phyloP scores from a whole-genome alignment of 2,329 filamentous ascomycete genomes.

The Akanthomyces lecanii region DNA sequence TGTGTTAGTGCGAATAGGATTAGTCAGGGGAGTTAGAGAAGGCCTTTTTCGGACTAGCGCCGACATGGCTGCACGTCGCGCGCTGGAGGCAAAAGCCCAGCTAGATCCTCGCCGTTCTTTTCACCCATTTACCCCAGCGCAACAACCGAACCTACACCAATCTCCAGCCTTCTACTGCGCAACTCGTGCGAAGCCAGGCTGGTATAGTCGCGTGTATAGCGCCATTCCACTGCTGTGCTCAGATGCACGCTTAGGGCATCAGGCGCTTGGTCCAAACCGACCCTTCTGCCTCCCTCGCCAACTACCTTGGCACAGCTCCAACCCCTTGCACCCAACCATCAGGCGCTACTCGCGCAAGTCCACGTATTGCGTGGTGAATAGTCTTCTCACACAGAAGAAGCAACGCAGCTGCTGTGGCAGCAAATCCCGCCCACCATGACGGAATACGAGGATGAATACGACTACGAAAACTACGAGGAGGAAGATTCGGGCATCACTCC shows the following conservation, averaged over 20 bases:
- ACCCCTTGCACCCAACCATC: neutral
- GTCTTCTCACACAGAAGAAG: neutral
- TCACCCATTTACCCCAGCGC: neutral
- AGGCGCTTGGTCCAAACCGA: constrained; percentile 13
- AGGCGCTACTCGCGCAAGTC: neutral
- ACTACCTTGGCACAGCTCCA: neutral
- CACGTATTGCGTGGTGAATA: neutral
- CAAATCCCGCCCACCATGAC: constrained; percentile 39
- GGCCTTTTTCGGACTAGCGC: constrained; percentile 3
- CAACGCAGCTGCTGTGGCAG: neutral
- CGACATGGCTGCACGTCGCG: constrained; percentile 1
- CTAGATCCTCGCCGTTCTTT: constrained; percentile 8
- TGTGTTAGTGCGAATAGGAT: neutral
- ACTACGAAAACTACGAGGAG: constrained; percentile 68
- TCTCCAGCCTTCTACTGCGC: neutral
- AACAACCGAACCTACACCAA: neutral
- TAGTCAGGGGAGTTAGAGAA: constrained; percentile 2
- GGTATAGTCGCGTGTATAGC: neutral
- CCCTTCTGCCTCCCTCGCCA: constrained; percentile 3
- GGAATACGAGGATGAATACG: constrained; percentile 53
- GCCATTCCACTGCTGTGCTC: constrained; percentile 6
- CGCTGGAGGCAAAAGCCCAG: constrained; percentile 7
- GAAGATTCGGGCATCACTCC: constrained; percentile 74
- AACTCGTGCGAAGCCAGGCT: constrained; percentile 1
- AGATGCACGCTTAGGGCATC: constrained; percentile 12